Conservation (phyloP, 352 stramenopile species). For the Globisporangium recalcitrans region DNA sequence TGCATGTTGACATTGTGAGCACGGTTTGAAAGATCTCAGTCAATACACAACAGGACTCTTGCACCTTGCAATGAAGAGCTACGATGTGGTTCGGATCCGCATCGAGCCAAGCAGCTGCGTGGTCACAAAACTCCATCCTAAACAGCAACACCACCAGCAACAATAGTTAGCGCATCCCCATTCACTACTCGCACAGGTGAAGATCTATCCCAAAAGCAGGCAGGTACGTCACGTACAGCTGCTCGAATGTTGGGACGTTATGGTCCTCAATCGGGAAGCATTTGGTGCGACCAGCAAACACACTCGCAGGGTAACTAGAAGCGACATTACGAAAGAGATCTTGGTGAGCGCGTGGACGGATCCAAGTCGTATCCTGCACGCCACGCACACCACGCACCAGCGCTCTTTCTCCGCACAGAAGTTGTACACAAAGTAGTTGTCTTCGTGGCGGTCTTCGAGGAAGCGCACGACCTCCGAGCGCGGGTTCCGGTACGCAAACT, state of each 20-base stretch:
- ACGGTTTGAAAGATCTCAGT: no score
- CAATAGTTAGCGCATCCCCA: not conserved
- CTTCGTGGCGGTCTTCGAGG: constrained; percentile 39
- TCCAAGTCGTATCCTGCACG: not conserved
- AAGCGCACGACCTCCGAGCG: constrained; percentile 51
- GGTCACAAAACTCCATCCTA: constrained; percentile 70
- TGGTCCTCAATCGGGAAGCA: constrained; percentile 70
- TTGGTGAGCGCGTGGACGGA: no score
- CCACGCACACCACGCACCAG: constrained; percentile 20
- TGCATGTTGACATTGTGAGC: not conserved
- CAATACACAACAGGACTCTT: no score
- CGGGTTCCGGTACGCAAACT: constrained; percentile 60
- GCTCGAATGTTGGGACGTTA: constrained; percentile 61
- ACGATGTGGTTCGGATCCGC: constrained; percentile 37
- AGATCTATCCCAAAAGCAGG: not conserved
- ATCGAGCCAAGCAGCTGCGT: constrained; percentile 55
- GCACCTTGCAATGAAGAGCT: constrained; percentile 76
- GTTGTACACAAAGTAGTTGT: constrained; percentile 74
- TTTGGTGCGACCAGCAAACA: constrained; percentile 46
- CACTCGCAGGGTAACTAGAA: constrained; percentile 40
- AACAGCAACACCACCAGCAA: not conserved
- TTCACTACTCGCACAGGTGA: not conserved
- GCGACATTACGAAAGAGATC: not conserved
- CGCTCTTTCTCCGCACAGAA: constrained; percentile 59
- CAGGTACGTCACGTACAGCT: constrained; percentile 32